Percentiles rank a stretch among this genome's conserved stretches.
phyloP scores from a whole-genome alignment of 2,329 filamentous ascomycete genomes.

The Pseudogymnoascus sp. region DNA sequence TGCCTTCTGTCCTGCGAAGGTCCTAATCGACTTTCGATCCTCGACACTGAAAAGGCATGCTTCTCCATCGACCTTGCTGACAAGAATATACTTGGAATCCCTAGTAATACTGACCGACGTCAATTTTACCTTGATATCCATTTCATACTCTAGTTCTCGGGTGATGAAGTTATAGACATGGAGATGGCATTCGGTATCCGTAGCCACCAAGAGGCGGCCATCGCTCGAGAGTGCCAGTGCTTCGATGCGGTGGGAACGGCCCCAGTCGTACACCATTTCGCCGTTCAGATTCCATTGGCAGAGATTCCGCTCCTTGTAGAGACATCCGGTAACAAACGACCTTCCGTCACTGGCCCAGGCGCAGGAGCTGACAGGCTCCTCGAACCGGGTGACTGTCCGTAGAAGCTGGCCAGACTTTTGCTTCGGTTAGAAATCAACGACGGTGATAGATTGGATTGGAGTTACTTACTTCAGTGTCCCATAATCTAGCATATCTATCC shows the following conservation, averaged over 20 bases:
- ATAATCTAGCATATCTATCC: conserved; percentile 66
- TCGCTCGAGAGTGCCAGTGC: conserved; percentile 78
- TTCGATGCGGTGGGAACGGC: conserved; percentile 65
- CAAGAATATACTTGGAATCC: conserved; percentile 72
- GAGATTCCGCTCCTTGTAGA: conserved; percentile 59
- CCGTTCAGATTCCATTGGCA: conserved; percentile 63
- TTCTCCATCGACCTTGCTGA: conserved; percentile 71
- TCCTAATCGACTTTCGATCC: conserved; percentile 61
- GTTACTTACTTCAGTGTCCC: conserved; percentile 57
- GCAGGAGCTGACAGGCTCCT: conserved; percentile 79
- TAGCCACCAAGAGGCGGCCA: conserved; percentile 69
- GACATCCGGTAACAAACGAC: conserved; percentile 70
- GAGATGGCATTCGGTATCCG: conserved; percentile 61
- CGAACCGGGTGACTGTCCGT: conserved; percentile 58
- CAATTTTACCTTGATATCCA: conserved; percentile 58
- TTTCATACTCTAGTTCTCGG: conserved; percentile 65
- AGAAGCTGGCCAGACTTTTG: conserved; percentile 54
- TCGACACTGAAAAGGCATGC: conserved; percentile 72
- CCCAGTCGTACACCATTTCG: conserved; percentile 56
- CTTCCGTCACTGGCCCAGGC: conserved; percentile 78
- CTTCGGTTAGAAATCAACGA: not conserved
- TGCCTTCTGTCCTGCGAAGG: conserved; percentile 67
- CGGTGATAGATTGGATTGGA: not conserved
- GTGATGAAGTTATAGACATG: conserved; percentile 76
- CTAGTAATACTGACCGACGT: conserved; percentile 74